Evolutionary conservation across 495 filamentous ascomycete species (phyloP).

Genomic region (Lophiotrema nucula): DNA sequence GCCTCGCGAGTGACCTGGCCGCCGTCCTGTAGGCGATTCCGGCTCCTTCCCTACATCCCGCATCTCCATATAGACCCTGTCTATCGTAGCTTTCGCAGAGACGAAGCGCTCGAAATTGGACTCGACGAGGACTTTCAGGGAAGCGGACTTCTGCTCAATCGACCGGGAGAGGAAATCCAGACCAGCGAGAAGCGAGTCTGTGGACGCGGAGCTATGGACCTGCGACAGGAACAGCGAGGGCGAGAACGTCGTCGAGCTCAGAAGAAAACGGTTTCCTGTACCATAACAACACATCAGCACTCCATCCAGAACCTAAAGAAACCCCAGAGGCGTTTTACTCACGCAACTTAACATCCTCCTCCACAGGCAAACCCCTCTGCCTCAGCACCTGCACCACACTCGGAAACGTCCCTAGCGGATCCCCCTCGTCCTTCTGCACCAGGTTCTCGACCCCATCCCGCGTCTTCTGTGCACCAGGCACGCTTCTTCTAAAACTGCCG

Average conservation of each 20-base stretch:
- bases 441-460: constrained; percentile 68
- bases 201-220: constrained; percentile 80
- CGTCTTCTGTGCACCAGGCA: constrained; percentile 68
- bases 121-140: constrained; percentile 91
- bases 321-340: constrained; percentile 35
- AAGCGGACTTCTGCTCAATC: constrained; percentile 96
- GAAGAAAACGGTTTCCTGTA: constrained; percentile 82
- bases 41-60: constrained; percentile 72
- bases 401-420: constrained; percentile 76
- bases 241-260: constrained; percentile 93
- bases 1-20: constrained; percentile 38
- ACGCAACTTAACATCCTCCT: constrained; percentile 79
- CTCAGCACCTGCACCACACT: constrained; percentile 82
- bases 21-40: constrained; percentile 47
- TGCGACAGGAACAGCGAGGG: constrained; percentile 88
- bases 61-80: constrained; percentile 98
- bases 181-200: constrained; percentile 71
- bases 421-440: constrained; percentile 84
- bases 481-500: constrained; percentile 63
- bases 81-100: constrained; percentile 91
- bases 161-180: constrained; percentile 79
- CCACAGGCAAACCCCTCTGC: constrained; percentile 72
- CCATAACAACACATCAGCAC: constrained; percentile 10
- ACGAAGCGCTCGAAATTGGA: constrained; percentile 98
- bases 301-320: too few relatives aligned